Percentiles rank a stretch among this genome's conserved stretches.
Evolutionary conservation across 1,139 yeast species (phyloP).

Genomic region (Sporopachydermia cereana): DNA sequence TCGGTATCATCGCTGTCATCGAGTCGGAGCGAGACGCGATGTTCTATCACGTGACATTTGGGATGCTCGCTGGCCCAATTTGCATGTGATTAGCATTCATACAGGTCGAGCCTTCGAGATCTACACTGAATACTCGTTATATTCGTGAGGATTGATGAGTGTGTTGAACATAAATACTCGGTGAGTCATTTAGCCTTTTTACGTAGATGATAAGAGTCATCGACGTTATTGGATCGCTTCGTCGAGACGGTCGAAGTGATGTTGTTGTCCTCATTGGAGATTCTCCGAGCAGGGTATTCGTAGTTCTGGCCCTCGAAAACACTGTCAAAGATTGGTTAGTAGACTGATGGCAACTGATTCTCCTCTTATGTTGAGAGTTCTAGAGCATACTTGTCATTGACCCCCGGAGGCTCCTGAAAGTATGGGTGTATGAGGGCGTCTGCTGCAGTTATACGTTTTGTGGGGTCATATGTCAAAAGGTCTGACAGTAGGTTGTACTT

Average conservation of each 20-base stretch:
- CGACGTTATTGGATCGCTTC: neutral
- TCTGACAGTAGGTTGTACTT: conserved; percentile 56
- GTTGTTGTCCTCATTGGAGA: conserved; percentile 27
- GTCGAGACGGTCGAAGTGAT: conserved; percentile 18
- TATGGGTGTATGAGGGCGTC: conserved; percentile 67
- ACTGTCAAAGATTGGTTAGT: neutral
- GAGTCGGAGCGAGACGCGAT: no score
- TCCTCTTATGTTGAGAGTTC: conserved; percentile 15
- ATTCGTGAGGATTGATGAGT: no score
- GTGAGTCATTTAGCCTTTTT: conserved; percentile 1
- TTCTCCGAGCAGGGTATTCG: conserved; percentile 28
- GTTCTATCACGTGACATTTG: no score
- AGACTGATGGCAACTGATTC: conserved; percentile 5
- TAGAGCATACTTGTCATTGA: conserved; percentile 36
- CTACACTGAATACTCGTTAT: no score
- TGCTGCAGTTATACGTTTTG: conserved; percentile 62
- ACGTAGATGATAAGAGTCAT: neutral
- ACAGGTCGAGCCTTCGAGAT: no score
- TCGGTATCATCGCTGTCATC: no score
- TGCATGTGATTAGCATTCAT: no score
- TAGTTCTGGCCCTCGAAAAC: conserved; percentile 19
- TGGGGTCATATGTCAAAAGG: conserved; percentile 74
- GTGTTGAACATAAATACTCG: no score
- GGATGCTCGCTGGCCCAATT: no score
- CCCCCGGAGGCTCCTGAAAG: conserved; percentile 57